A percentile compares a stretch with the other conserved stretches of the same genome.
Evolutionary conservation across 192 early-diverging fungal genomes (phyloP).

Genomic region (Chytriomyces sp.): DNA sequence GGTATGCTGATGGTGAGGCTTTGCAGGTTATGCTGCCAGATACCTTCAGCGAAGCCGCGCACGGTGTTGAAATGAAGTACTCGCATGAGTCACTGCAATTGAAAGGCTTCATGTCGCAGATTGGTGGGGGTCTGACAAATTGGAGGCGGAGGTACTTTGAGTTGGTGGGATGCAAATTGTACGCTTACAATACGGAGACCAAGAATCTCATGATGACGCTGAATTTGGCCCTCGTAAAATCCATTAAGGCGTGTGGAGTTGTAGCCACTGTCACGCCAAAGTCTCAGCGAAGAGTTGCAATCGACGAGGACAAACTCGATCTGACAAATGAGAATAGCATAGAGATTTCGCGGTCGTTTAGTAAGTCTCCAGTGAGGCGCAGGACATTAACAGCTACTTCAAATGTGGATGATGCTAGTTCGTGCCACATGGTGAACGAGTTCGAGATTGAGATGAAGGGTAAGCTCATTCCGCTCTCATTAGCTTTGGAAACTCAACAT

Average conservation of each 20-base stretch:
- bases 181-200: constrained; percentile 2
- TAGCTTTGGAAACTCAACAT: not conserved
- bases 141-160: constrained; percentile 21
- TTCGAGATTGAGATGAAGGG: constrained; percentile 32
- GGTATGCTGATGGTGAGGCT: not conserved
- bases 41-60: constrained; percentile 12
- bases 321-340: not conserved
- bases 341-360: not conserved
- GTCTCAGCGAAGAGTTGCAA: constrained; percentile 6
- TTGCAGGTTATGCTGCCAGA: constrained; percentile 12
- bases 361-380: constrained; percentile 5
- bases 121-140: constrained; percentile 3
- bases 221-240: not conserved
- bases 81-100: constrained; percentile 12
- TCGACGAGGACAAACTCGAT: not conserved
- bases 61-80: constrained; percentile 5
- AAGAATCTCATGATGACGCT: constrained; percentile 14
- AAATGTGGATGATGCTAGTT: not conserved
- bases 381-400: not conserved
- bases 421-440: constrained; percentile 1
- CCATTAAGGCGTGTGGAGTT: constrained; percentile 1
- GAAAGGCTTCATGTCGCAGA: constrained; percentile 16
- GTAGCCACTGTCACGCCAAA: constrained; percentile 6
- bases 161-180: not conserved
- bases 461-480: constrained; percentile 8